These are phyloP conservation scores for Tulasnella sp. DNA, from an alignment of 768 basidiomycete species.

Conservation along the genomic window DNA sequence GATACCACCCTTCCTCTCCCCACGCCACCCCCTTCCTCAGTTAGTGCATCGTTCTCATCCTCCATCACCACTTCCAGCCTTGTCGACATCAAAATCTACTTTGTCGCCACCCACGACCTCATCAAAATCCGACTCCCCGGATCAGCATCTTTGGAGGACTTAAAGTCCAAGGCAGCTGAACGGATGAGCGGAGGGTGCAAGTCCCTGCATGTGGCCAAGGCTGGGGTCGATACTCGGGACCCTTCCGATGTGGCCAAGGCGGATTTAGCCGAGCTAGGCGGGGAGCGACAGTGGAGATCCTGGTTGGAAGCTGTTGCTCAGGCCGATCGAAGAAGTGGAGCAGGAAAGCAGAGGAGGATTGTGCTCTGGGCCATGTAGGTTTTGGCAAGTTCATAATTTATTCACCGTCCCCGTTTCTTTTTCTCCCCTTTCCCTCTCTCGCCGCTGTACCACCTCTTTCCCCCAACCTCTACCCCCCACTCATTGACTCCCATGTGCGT, in stretches of 20 bases:
- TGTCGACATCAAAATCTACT: not conserved
- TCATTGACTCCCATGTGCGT: not conserved
- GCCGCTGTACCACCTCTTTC: not conserved
- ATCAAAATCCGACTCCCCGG: not conserved
- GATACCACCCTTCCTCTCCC: not conserved
- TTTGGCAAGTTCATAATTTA: not conserved
- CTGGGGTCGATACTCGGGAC: not conserved
- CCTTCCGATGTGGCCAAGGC: not conserved
- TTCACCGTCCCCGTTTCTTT: not conserved
- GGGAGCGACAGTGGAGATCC: not conserved
- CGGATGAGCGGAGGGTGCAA: not conserved
- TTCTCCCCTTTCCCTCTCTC: not conserved
- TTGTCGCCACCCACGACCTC: not conserved
- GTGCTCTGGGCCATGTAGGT: not conserved
- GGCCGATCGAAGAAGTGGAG: not conserved
- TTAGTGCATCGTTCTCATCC: not conserved
- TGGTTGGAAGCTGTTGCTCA: not conserved
- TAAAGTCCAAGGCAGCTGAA: not conserved
- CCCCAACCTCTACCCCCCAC: too few relatives aligned
- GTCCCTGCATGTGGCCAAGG: not conserved
- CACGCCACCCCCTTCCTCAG: not conserved
- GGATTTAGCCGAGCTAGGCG: not conserved
- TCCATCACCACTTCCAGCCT: not conserved
- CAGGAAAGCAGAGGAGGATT: slow-evolving; percentile 4
- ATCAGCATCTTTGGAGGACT: not conserved